Percentiles rank a stretch among this genome's conserved stretches.
Evolutionary conservation across 176 grass and related monocot species (phyloP).

Genomic region (Neostapfia colusana): DNA sequence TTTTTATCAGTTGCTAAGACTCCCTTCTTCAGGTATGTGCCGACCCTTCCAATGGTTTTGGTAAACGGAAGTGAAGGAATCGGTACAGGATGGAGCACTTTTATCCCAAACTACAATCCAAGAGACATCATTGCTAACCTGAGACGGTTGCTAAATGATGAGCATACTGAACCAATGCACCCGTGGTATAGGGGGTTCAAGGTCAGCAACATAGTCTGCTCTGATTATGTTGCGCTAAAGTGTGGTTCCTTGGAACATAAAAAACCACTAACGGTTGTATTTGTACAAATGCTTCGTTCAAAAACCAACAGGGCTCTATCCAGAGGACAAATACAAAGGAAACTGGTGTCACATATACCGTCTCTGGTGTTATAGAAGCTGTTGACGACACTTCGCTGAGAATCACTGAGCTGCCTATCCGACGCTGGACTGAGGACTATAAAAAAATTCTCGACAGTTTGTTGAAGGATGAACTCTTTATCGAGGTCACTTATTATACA

Average conservation of each 20-base stretch:
- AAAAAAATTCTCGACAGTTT: slow-evolving; percentile 59
- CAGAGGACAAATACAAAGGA: slow-evolving; percentile 57
- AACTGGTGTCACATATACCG: slow-evolving; percentile 61
- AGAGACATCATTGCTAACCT: slow-evolving; percentile 75
- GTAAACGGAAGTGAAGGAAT: slow-evolving; percentile 96
- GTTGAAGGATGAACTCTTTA: slow-evolving; percentile 50
- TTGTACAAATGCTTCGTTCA: background rate
- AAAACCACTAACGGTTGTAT: background rate
- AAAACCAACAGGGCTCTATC: slow-evolving; percentile 58
- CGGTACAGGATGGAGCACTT: slow-evolving; percentile 89
- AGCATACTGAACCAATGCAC: slow-evolving; percentile 63
- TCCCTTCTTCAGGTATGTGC: slow-evolving; percentile 75
- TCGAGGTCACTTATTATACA: slow-evolving; percentile 49
- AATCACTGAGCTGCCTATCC: slow-evolving; percentile 73
- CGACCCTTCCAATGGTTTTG: slow-evolving; percentile 84
- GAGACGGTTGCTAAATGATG: slow-evolving; percentile 55
- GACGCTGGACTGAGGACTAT: slow-evolving; percentile 75
- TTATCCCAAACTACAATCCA: slow-evolving; percentile 88
- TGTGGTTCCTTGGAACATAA: background rate
- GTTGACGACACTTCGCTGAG: slow-evolving; percentile 50
- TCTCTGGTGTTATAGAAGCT: slow-evolving; percentile 72
- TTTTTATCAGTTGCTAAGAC: background rate
- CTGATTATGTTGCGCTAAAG: background rate
- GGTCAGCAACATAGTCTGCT: slow-evolving; percentile 38
- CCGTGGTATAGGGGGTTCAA: slow-evolving; percentile 92